phyloP scores from a whole-genome alignment of 495 filamentous ascomycete species.

The Cercophora sp. region DNA sequence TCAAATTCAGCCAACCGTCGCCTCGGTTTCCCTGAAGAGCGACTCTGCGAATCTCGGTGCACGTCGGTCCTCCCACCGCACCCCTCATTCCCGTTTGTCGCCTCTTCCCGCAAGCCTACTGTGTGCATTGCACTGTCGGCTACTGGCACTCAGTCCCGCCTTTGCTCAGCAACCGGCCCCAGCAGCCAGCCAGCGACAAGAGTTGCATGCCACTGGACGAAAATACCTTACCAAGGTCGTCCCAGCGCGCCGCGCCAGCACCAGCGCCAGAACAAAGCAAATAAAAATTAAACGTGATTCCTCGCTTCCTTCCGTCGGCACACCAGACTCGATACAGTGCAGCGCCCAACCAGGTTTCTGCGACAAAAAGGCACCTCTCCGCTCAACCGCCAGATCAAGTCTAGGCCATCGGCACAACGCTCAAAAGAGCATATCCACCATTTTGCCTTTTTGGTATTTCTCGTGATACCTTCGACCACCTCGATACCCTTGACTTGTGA shows the following conservation, averaged over 20 bases:
- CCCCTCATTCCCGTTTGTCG: slow-evolving; percentile 18
- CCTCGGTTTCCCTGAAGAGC: slow-evolving; percentile 11
- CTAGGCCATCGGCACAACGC: slow-evolving; percentile 57
- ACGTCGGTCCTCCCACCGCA: too few relatives aligned
- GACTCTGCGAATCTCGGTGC: slow-evolving; percentile 15
- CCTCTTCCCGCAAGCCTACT: too few relatives aligned
- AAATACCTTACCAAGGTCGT: slow-evolving; percentile 18
- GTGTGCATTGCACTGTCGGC: slow-evolving; percentile 22
- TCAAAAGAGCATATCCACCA: slow-evolving; percentile 56
- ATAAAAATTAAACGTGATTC: slow-evolving; percentile 40
- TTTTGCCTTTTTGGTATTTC: slow-evolving; percentile 38
- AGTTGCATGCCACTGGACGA: slow-evolving; percentile 30
- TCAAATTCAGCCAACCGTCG: slow-evolving; percentile 25
- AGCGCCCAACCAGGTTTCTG: slow-evolving; percentile 51
- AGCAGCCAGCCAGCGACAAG: slow-evolving; percentile 5
- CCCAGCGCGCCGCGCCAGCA: slow-evolving; percentile 20
- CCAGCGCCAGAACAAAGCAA: slow-evolving; percentile 28
- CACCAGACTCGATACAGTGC: slow-evolving; percentile 52
- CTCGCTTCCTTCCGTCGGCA: slow-evolving; percentile 46
- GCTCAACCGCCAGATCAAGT: slow-evolving; percentile 54
- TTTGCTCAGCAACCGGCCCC: slow-evolving; percentile 8
- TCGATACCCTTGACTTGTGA: slow-evolving; percentile 16
- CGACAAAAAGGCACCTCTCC: slow-evolving; percentile 49
- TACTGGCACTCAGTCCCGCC: slow-evolving; percentile 15
- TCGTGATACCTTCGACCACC: slow-evolving; percentile 47